Evolutionary conservation across 1,284 basidiomycete genomes (phyloP).

Genomic region (Flammula alnicola): DNA sequence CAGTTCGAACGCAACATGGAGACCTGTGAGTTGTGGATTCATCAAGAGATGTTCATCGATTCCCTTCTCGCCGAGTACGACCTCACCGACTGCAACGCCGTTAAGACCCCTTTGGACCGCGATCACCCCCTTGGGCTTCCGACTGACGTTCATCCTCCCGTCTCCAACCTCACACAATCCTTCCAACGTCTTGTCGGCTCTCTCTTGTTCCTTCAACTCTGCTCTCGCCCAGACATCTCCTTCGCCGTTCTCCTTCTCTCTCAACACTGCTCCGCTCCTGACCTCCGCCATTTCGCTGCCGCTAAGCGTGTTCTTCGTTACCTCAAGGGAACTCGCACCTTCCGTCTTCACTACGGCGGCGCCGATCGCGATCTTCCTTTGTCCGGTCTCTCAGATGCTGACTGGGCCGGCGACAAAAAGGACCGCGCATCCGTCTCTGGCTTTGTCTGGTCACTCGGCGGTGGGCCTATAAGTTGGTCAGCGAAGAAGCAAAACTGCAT

Average conservation of each 20-base stretch:
- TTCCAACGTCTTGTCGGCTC: slow-evolving; percentile 14
- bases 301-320: slow-evolving; percentile 15
- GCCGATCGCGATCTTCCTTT: not conserved
- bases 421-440: slow-evolving; percentile 8
- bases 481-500: slow-evolving; percentile 24
- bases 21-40: slow-evolving; percentile 6
- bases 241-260: slow-evolving; percentile 11
- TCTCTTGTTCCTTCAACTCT: slow-evolving; percentile 8
- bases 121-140: not conserved
- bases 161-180: not conserved
- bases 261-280: slow-evolving; percentile 2
- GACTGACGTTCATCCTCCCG: not conserved
- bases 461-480: slow-evolving; percentile 8
- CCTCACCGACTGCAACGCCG: slow-evolving; percentile 7
- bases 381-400: slow-evolving; percentile 11
- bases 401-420: slow-evolving; percentile 9
- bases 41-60: slow-evolving; percentile 13
- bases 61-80: slow-evolving; percentile 9
- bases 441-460: not conserved
- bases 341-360: slow-evolving; percentile 3
- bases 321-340: slow-evolving; percentile 3
- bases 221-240: slow-evolving; percentile 13
- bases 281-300: slow-evolving; percentile 5
- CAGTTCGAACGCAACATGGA: slow-evolving; percentile 10
- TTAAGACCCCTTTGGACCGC: slow-evolving; percentile 5